Conservation (phyloP, 768 basidiomycete genomes). For the Hypsizygus marmoreus region DNA sequence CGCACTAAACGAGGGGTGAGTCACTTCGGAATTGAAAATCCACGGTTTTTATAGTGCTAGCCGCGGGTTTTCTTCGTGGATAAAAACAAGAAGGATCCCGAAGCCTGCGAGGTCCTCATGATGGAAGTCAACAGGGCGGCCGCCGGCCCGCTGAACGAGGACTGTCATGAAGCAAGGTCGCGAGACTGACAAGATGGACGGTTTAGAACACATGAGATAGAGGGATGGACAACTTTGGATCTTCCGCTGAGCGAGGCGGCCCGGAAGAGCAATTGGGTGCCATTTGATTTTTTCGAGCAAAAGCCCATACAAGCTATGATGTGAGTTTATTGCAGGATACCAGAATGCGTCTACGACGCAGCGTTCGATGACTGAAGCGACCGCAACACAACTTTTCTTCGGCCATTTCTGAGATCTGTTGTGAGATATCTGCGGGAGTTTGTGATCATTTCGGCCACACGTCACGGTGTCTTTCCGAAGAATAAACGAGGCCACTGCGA, state of each 20-base stretch:
- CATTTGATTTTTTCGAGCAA: no score
- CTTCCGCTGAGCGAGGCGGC: no score
- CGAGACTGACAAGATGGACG: no score
- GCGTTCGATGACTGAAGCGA: background rate
- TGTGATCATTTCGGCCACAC: slow-evolving; percentile 11
- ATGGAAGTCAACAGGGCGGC: background rate
- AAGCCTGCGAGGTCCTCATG: no score
- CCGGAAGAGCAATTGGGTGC: no score
- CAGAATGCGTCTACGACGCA: background rate
- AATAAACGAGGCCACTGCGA: slow-evolving; percentile 6
- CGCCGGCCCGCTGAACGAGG: slow-evolving; percentile 13
- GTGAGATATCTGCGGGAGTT: slow-evolving; percentile 6
- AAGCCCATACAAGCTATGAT: slow-evolving; percentile 12
- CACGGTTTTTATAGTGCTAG: no score
- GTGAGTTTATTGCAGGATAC: background rate
- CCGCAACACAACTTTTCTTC: slow-evolving; percentile 1
- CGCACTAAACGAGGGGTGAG: background rate
- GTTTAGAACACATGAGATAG: no score
- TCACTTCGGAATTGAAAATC: no score
- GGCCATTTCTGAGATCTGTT: slow-evolving; percentile 17
- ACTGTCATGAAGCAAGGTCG: background rate
- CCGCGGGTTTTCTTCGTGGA: slow-evolving; percentile 15
- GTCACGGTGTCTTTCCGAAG: slow-evolving; percentile 10
- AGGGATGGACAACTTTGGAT: no score
- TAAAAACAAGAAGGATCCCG: background rate